Evolutionary conservation across 345 rosid genomes (phyloP).

Genomic region (Pistacia atlantica): DNA sequence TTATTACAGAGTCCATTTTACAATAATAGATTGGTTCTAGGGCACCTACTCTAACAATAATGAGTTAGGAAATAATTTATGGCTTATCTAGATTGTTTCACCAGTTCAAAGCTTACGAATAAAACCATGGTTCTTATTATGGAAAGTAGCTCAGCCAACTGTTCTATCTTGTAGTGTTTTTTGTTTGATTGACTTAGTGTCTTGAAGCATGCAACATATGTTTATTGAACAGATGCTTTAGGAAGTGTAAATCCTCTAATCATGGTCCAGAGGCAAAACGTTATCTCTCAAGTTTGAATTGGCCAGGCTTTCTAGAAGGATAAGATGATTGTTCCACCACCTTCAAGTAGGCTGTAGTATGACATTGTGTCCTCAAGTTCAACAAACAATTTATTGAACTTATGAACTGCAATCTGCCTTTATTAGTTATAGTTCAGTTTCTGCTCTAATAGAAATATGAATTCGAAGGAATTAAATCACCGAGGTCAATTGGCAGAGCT

Average conservation of each 20-base stretch:
- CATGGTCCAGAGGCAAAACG: background rate
- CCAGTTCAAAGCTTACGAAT: background rate
- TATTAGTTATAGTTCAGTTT: background rate
- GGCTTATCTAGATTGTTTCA: background rate
- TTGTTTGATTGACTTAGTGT: background rate
- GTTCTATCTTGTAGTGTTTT: too few relatives aligned
- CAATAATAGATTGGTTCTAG: too few relatives aligned
- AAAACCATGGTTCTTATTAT: too few relatives aligned
- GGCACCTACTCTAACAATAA: too few relatives aligned
- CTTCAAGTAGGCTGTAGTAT: too few relatives aligned
- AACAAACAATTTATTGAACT: background rate
- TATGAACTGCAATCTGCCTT: slow-evolving; percentile 3
- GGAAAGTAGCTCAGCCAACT: background rate
- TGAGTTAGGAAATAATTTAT: background rate
- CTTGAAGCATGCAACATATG: background rate
- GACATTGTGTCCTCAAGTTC: background rate
- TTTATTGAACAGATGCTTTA: background rate
- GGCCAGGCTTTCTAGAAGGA: too few relatives aligned
- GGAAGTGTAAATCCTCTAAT: background rate
- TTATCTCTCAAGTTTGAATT: background rate
- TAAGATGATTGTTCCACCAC: too few relatives aligned
- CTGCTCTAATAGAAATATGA: background rate
- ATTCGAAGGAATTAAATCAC: background rate
- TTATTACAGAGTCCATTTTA: too few relatives aligned
- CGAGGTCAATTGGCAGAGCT: background rate